Evolutionary conservation across 1,284 basidiomycete species (phyloP).

Genomic region (Cystobasidium pallidum): DNA sequence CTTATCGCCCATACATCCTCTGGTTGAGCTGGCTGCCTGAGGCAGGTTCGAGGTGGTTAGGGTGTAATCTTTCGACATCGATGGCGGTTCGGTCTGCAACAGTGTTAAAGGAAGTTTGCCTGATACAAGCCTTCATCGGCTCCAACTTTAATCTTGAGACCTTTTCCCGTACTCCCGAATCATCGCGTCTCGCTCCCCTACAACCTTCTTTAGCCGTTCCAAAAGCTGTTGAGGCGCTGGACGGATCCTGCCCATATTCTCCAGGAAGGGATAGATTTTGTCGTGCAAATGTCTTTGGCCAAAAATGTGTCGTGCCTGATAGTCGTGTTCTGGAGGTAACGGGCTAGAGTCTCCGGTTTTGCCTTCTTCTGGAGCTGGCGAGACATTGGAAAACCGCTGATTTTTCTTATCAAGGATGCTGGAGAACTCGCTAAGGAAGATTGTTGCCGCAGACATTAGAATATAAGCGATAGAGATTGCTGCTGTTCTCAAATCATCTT

Average conservation of each 20-base stretch:
- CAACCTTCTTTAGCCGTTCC: background rate
- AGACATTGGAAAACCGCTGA: background rate
- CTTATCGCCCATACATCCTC: no score
- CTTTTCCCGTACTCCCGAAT: background rate
- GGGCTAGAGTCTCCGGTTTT: background rate
- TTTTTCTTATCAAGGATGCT: background rate
- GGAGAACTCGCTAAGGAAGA: slow-evolving; percentile 16
- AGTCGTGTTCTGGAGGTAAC: background rate
- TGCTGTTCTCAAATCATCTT: slow-evolving; percentile 5
- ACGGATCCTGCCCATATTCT: background rate
- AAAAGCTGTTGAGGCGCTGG: background rate
- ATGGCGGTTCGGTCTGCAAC: no score
- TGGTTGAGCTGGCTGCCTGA: no score
- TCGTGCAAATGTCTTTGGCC: background rate
- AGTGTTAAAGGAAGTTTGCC: no score
- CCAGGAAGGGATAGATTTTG: background rate
- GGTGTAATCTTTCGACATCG: no score
- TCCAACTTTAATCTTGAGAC: background rate
- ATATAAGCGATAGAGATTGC: background rate
- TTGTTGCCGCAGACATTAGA: slow-evolving; percentile 5
- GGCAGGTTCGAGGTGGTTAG: no score
- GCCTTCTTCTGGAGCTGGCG: background rate
- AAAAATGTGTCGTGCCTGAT: background rate
- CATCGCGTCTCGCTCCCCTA: background rate
- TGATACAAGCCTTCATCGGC: no score